These are phyloP conservation scores for Colletotrichum australisinense DNA, from an alignment of 2,329 filamentous ascomycete species.

Conservation along the genomic window DNA sequence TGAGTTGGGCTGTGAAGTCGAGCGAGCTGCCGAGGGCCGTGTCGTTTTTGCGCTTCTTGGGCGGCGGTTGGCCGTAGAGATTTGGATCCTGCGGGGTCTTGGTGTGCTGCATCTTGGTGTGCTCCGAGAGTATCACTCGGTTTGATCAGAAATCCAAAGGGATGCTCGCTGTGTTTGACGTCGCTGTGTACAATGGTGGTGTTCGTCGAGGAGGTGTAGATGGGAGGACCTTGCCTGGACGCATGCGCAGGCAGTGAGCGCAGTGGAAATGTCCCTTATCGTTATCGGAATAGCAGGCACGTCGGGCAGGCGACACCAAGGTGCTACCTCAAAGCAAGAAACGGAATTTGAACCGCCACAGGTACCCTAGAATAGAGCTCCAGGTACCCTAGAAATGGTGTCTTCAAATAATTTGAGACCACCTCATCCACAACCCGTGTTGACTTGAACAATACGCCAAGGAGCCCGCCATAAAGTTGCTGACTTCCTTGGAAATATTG, in stretches of 20 bases:
- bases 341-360: no score
- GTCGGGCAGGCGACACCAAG: no score
- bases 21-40: conserved; percentile 79
- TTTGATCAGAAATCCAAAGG: background rate
- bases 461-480: background rate
- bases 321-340: no score
- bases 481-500: background rate
- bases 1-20: conserved; percentile 89
- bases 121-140: no score
- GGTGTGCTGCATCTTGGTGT: background rate
- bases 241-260: background rate
- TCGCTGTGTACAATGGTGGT: no score
- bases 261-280: background rate
- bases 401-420: background rate
- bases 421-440: background rate
- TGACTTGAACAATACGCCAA: background rate
- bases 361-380: no score
- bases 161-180: background rate
- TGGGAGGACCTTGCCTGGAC: background rate
- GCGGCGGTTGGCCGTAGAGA: conserved; percentile 81
- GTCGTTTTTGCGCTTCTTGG: conserved; percentile 77
- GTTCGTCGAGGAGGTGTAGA: background rate
- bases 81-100: conserved; percentile 73
- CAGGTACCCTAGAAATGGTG: background rate
- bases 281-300: background rate